Evolutionary conservation across 148 eudicot genomes (phyloP), one percentile per base, ranked within the genome.

Genomic region (Vaccinium macrocarpon): DNA sequence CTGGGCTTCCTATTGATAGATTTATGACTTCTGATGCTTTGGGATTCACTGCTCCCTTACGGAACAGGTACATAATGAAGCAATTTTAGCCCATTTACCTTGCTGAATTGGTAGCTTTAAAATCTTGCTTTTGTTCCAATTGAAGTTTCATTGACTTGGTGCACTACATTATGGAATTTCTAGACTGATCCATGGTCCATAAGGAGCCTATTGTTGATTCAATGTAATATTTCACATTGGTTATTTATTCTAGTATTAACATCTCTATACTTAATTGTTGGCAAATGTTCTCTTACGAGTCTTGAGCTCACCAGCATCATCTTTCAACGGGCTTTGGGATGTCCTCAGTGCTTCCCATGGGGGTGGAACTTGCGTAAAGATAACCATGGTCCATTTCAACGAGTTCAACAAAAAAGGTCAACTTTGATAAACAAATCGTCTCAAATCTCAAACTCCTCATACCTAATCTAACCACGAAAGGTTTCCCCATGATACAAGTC

Each of bases 1-100:
- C 99, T 78, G 98, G 99, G 82, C 91, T 97, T 85, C 97, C 98
- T 48, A 97, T 97, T 80, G 98, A 97, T 87, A 92, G 99, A 87
- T 94, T 97, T 87, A 94, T 93, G 93, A 97, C 99, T 80, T 93
- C 99, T 81, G 87, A 93, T 59, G 98, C 96, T 85, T 83, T 97
- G 64, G 98, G 98, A 81, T 97, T 97, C 86, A 90, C 93, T 78
- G 97, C 94, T 55, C 99, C 99, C 50, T 76, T 97, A 89, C 92
- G 96, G 81, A 97, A 97, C 93, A 97, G 99, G 99, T 97, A 89
- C 70, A 27, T 35, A 42, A 50, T 59, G 3, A 57, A n/a, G 15
- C 48, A 66, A 4, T 79, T 81, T 52, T 53, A 42, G 51, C 48
- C 77, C 6, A 82, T 70, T 70, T 46, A 71, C 27, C 46, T 49